Evolutionary conservation across 345 rosid genomes (phyloP), one percentile per base, ranked within the genome.

Genomic region (Eucalyptus regnans): DNA sequence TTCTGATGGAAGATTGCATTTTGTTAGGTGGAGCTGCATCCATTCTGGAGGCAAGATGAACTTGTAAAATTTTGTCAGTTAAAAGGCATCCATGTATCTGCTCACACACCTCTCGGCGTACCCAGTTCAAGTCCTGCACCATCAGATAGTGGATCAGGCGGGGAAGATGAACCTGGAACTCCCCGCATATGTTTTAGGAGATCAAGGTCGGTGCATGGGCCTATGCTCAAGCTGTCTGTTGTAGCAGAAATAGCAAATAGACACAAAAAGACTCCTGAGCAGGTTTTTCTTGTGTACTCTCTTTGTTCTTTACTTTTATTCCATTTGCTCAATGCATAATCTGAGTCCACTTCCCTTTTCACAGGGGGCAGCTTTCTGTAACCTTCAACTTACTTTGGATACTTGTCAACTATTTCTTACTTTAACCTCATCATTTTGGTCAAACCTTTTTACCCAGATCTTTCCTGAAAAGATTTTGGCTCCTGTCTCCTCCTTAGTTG

Each of bases 41-140:
- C 96, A 29, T 94, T 94, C 90, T 94, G 96, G 96, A 92, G 96
- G 91, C 96, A 94, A 88, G 94, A 94, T 89, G 96, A 94, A 86
- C 92, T 94, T 46, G 96, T 94, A 54, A 94, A 92, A 92, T 94
- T 93, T 88, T 94, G 96, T 91, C 94, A 88, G 89, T 88, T 88
- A 48, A 94, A 93, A 90, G 93, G 94, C 60, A 94, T 94, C 90
- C 96, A 94, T 91, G 96, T 94, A 44, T 94, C 96, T 86, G 96
- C 96, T 84, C 96, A 94, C 90, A 94, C 95, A n/a, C 96, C 96
- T 88, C 87, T 94, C 83, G 96, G 96, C 12, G 96, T 94, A 84
- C 95, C 96, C 88, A 87, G 93, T 88, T 90, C 94, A 80, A 93
- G 91, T 90, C 93, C 94, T 15, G 95, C 92, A 89, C 89, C 92